Evolutionary conservation across 1,284 basidiomycete genomes (phyloP).

Genomic region (Marasmius oreades): DNA sequence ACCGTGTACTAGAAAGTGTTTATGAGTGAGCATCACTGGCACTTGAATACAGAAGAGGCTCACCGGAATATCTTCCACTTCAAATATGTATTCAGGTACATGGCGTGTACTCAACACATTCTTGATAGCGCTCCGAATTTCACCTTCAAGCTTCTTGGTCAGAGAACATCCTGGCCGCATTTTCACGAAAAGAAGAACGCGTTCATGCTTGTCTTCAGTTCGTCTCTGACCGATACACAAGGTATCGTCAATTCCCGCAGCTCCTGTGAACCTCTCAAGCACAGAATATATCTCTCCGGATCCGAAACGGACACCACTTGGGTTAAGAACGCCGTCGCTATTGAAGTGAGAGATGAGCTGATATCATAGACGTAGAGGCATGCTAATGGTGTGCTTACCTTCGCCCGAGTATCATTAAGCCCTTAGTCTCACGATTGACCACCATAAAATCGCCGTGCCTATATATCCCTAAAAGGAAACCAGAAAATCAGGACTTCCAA

Average conservation of each 20-base stretch:
- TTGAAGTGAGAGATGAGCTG: not conserved
- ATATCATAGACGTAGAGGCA: not conserved
- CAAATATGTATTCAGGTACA: constrained; percentile 67
- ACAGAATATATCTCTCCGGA: constrained; percentile 83
- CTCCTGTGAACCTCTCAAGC: constrained; percentile 52
- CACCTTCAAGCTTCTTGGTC: constrained; percentile 41
- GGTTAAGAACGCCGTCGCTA: constrained; percentile 74
- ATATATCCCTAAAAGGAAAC: constrained; percentile 62
- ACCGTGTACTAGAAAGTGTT: constrained; percentile 52
- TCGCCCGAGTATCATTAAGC: constrained; percentile 60
- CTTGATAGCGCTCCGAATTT: constrained; percentile 60
- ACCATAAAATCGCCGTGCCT: constrained; percentile 67
- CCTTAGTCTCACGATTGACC: constrained; percentile 57
- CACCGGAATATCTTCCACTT: constrained; percentile 61
- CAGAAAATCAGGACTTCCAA: not conserved
- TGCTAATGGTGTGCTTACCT: constrained; percentile 33
- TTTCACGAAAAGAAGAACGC: constrained; percentile 82
- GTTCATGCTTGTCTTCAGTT: constrained; percentile 71
- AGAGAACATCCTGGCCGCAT: constrained; percentile 56
- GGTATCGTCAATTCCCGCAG: constrained; percentile 59
- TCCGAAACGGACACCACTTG: constrained; percentile 85
- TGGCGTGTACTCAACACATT: constrained; percentile 69
- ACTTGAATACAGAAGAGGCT: not conserved
- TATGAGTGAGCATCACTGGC: not conserved
- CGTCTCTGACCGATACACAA: constrained; percentile 82